Evolutionary conservation across 768 basidiomycete genomes (phyloP).

Genomic region (Favolaschia claudopus): DNA sequence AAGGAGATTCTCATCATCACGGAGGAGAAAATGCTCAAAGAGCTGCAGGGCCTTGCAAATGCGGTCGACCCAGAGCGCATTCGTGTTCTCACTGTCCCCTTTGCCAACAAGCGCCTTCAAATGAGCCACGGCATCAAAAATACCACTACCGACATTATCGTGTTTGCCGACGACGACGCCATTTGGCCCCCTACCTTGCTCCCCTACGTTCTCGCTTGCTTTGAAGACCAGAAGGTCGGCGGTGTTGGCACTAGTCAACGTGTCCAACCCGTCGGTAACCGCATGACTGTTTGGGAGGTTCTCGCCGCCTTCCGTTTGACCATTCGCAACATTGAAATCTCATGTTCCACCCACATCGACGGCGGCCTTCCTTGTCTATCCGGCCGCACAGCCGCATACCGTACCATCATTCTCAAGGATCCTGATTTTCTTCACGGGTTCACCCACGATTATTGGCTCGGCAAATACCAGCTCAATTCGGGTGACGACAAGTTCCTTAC

Average conservation of each 20-base stretch:
- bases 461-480: conserved; percentile 93
- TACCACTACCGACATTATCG: conserved; percentile 90
- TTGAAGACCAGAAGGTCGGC: conserved; percentile 93
- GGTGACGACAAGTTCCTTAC: conserved; percentile 96
- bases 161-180: conserved; percentile 95
- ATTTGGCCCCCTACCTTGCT: conserved; percentile 94
- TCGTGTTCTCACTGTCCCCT: conserved; percentile 88
- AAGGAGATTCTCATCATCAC: conserved; percentile 78
- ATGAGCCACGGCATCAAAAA: conserved; percentile 94
- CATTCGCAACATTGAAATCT: conserved; percentile 93
- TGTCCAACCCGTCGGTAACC: conserved; percentile 78
- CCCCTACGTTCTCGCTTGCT: conserved; percentile 89
- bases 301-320: conserved; percentile 92
- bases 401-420: conserved; percentile 94
- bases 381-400: conserved; percentile 92
- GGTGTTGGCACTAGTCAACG: conserved; percentile 93
- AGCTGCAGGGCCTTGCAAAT: conserved; percentile 88
- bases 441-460: conserved; percentile 93
- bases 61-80: conserved; percentile 86
- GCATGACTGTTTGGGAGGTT: conserved; percentile 95
- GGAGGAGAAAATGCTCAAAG: conserved; percentile 90
- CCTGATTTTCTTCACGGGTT: conserved; percentile 93
- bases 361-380: conserved; percentile 92
- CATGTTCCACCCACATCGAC: conserved; percentile 90
- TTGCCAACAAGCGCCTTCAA: conserved; percentile 92